Evolutionary conservation across 139 green algal species (phyloP), one percentile per base, ranked within the genome.

Genomic region (Chlamydomonas schloesseri): DNA sequence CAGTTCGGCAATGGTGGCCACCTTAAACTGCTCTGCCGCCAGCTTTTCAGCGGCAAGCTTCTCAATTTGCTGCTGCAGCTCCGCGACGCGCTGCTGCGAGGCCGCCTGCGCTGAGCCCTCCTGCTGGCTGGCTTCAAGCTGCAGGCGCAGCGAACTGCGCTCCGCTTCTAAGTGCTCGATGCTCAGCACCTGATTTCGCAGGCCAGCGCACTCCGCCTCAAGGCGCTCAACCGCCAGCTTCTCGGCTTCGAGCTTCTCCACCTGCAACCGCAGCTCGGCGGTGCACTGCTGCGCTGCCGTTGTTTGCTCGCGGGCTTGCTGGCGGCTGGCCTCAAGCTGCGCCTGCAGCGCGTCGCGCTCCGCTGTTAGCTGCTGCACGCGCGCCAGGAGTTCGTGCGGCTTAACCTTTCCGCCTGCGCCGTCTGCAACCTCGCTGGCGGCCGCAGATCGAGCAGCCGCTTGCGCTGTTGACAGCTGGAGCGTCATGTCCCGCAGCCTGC

Each of bases 51-150:
- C 36, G 5, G 34, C 64, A 26, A 87, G 26, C 33, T 47, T 29
- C 33, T 71, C 81, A 24, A 87, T 53, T 36, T 87, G 86, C 42
- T 73, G 82, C 67, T 87, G 87, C 68, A 89, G 73, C 29, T 79
- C 69, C 26, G 73, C 69, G 14, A 47, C 26, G 26, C 42, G 33
- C 69, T 79, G 37, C 69, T 71, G 69, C 18, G 81, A 53, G 3
- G 36, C 69, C 31, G 29, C 36, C 24, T 28, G 15, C 5, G 69
- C 79, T 1, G 47, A 3, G 2, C 55, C 28, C 20, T 55, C 53
- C 36, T 71, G 53, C 10, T 29, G 46, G 15, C 28, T 23, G 21
- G 8, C 53, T 14, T 23, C 80, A 23, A 78, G 47, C 46, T 70
- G 36, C 46, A 77, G 47, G 9, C 28, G 46, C 11, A 85, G 67